These are phyloP conservation scores for Eucalyptus viminalis DNA, from an alignment of 345 rosid genomes.

Conservation along the genomic window DNA sequence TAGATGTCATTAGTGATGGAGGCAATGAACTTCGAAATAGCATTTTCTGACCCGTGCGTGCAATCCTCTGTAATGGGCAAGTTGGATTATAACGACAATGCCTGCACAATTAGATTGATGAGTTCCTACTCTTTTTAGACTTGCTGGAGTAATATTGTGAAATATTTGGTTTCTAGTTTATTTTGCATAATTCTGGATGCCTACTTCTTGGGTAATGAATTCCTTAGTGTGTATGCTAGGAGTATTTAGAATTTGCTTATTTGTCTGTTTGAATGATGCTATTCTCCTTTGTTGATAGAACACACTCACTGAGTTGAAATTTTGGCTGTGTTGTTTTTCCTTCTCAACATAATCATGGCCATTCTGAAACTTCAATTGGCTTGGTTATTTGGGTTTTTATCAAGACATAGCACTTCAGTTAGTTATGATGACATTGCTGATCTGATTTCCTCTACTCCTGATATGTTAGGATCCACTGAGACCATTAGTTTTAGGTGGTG, in stretches of 20 bases:
- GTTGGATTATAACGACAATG: background rate
- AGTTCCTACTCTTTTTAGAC: background rate
- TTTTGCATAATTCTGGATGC: background rate
- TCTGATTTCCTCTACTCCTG: background rate
- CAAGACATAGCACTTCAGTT: background rate
- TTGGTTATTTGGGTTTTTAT: background rate
- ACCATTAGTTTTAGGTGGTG: conserved; percentile 92
- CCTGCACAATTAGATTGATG: background rate
- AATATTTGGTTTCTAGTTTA: background rate
- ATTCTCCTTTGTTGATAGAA: background rate
- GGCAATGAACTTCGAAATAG: background rate
- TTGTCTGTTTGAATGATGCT: background rate
- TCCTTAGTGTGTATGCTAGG: background rate
- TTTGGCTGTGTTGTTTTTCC: background rate
- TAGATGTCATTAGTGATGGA: background rate
- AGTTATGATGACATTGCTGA: background rate
- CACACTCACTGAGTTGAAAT: background rate
- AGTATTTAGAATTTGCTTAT: background rate
- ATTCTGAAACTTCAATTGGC: background rate
- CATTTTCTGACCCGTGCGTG: background rate
- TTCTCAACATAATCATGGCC: background rate
- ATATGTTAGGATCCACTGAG: conserved; percentile 59
- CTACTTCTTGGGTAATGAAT: background rate
- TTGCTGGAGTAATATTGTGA: background rate
- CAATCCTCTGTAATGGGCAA: background rate